Base-by-base conservation (phyloP, 305 asterid species). In the Fraxinus sp. region DNA sequence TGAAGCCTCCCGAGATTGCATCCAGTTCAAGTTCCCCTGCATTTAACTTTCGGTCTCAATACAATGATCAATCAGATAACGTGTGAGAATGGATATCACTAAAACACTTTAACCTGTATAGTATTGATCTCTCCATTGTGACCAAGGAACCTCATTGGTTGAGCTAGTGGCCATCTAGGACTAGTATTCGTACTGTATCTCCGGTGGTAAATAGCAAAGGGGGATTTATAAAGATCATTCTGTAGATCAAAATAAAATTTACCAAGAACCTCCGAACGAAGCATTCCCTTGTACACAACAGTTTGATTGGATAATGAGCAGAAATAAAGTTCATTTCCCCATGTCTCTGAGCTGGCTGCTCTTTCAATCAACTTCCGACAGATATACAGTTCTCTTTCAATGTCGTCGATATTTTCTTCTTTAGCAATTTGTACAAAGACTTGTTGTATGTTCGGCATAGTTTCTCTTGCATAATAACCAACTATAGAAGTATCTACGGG, bases 81-180 rank as follows among this genome's bases (percentile, higher is more conserved):
- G 57, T 72, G 70, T 83, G 82, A 73, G 73, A 76, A 83, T 77
- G 80, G 84, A 79, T 32, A 79, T 32, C 41, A 44, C 78, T 30
- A 7, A 77, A 85, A 82, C 75, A 78, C 28, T 77, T 62, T 74
- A 83, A 96, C 99, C 98, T 96, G 99, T 89, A 96, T 93, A 74
- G 99, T 96, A 87, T 96, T 96, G 91, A 96, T 96, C 92, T 96
- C 98, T 85, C 99, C 99, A 89, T 96, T 96, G 85, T 96, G 99
- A 84, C 99, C 99, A 82, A 96, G 97, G 80, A 96, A 94, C 90
- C 98, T 92, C 98, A 96, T 96, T 74, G 98, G 99, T 81, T 93
- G 99, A 84, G 98, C 99, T 77, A 94, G 92, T 82, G 97, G 99
- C 99, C 99, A 96, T 88, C 98, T 91, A 22, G 99, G 99, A 86